Conservation (phyloP, 176 grass and related monocot species). For the Otatea glauca region DNA sequence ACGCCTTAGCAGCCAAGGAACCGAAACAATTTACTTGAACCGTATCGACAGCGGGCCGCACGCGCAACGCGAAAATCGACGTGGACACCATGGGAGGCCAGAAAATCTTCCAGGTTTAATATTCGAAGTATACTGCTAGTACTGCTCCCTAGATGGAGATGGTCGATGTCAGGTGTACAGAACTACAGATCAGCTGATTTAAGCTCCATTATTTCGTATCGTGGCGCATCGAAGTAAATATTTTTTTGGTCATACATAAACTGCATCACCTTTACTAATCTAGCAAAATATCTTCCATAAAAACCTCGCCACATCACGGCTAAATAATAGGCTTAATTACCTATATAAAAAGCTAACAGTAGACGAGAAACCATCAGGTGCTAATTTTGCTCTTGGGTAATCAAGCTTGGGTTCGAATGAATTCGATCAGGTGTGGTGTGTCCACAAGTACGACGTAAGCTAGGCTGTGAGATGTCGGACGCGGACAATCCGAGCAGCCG, state of each 20-base stretch:
- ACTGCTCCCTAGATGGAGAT: background rate
- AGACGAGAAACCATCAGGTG: background rate
- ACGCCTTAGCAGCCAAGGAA: too few species aligned
- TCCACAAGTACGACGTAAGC: background rate
- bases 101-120: too few species aligned
- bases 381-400: background rate
- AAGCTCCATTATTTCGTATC: background rate
- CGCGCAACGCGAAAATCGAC: too few species aligned
- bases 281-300: background rate
- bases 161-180: background rate
- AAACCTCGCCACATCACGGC: background rate
- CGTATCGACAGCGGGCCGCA: too few species aligned
- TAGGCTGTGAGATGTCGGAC: background rate
- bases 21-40: too few species aligned
- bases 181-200: background rate
- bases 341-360: background rate
- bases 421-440: background rate
- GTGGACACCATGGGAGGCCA: too few species aligned
- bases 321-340: background rate
- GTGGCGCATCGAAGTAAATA: background rate
- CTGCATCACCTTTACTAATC: background rate
- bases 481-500: background rate
- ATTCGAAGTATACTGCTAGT: background rate
- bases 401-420: background rate
- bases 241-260: background rate